A percentile compares a stretch with the other conserved stretches of the same genome.
phyloP scores from a whole-genome alignment of 2,329 filamentous ascomycete genomes.

The Cordyceps farinosa region DNA sequence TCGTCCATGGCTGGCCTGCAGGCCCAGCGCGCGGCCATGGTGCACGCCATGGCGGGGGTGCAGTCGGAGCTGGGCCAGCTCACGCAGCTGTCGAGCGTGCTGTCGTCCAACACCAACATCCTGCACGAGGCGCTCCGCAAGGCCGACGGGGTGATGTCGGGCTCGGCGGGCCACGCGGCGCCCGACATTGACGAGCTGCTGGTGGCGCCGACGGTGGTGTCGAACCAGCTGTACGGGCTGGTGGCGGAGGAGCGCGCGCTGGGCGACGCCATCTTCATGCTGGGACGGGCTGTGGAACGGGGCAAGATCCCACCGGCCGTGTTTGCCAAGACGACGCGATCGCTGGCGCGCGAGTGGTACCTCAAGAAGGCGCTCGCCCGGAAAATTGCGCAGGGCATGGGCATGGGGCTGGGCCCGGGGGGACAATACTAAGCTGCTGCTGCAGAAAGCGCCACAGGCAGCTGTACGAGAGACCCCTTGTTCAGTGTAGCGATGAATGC shows the following conservation, averaged over 20 bases:
- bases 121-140: slow-evolving; percentile 72
- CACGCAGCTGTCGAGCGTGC: slow-evolving; percentile 63
- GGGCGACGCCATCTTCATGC: slow-evolving; percentile 80
- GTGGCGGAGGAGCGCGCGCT: slow-evolving; percentile 86
- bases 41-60: slow-evolving; percentile 63
- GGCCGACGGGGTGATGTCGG: slow-evolving; percentile 73
- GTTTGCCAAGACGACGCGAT: slow-evolving; percentile 74
- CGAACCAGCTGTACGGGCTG: slow-evolving; percentile 84
- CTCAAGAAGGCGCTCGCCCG: slow-evolving; percentile 75
- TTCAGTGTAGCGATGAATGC: neutral
- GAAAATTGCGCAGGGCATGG: slow-evolving; percentile 76
- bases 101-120: slow-evolving; percentile 74
- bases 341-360: slow-evolving; percentile 74
- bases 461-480: neutral
- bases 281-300: slow-evolving; percentile 70
- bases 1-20: slow-evolving; percentile 70
- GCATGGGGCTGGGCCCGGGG: slow-evolving; percentile 43
- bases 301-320: slow-evolving; percentile 68
- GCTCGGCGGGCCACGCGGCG: slow-evolving; percentile 63
- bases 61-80: slow-evolving; percentile 71
- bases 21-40: slow-evolving; percentile 76
- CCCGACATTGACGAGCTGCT: slow-evolving; percentile 86
- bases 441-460: neutral
- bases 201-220: slow-evolving; percentile 89
- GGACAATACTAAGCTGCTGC: slow-evolving; percentile 16